A percentile compares a stretch with the other conserved stretches of the same genome.
Conservation (phyloP, 768 basidiomycete genomes). For the Crepidotus variabilis region DNA sequence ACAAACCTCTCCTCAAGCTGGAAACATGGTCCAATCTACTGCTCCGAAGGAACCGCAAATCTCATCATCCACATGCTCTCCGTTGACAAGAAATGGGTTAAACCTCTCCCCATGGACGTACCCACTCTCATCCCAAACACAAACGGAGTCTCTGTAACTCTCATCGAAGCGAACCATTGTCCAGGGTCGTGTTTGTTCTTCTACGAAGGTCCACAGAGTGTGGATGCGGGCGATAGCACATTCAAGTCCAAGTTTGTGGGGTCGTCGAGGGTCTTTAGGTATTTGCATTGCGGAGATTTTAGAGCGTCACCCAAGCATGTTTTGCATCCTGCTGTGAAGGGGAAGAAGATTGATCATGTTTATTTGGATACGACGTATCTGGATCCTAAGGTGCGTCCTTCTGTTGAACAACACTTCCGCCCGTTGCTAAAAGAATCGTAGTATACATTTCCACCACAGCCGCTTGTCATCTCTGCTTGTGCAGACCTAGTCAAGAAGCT, state of each 20-base stretch:
- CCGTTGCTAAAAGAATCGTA: slow-evolving; percentile 21
- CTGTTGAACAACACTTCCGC: background rate
- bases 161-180: slow-evolving; percentile 98
- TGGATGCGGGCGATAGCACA: slow-evolving; percentile 80
- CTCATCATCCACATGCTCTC: slow-evolving; percentile 88
- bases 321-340: slow-evolving; percentile 77
- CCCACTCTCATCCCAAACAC: slow-evolving; percentile 77
- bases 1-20: slow-evolving; percentile 87
- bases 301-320: slow-evolving; percentile 87
- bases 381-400: slow-evolving; percentile 62
- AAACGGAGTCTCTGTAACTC: slow-evolving; percentile 81
- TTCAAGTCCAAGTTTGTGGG: slow-evolving; percentile 74
- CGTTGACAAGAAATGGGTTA: slow-evolving; percentile 87
- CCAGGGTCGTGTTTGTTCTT: slow-evolving; percentile 94
- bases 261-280: slow-evolving; percentile 68
- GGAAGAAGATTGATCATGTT: slow-evolving; percentile 79
- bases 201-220: slow-evolving; percentile 89
- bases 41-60: slow-evolving; percentile 90
- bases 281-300: slow-evolving; percentile 95
- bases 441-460: slow-evolving; percentile 95
- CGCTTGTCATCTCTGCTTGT: slow-evolving; percentile 91
- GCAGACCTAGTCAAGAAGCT: slow-evolving; percentile 72
- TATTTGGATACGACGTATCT: slow-evolving; percentile 98
- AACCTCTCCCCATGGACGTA: slow-evolving; percentile 78
- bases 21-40: slow-evolving; percentile 93